Base-by-base conservation (phyloP, 345 rosid genomes). In the Linum tenue region DNA sequence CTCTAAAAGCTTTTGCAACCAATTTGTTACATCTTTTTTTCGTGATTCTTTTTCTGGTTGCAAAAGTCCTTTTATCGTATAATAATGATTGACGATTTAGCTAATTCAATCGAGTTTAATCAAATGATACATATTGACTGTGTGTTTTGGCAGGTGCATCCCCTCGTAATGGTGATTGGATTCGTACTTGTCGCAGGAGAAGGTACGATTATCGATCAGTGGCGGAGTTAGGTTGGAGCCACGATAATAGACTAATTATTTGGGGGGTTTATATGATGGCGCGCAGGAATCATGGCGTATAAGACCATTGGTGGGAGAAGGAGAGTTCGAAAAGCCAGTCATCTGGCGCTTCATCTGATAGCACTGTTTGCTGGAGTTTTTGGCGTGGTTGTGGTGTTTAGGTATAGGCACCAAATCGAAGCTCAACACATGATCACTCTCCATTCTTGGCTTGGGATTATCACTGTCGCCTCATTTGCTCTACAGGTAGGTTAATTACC, bases 141-240 rank as follows among this genome's bases (percentile, higher is more conserved):
- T 36, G 38, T 37, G 5, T 11, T 36, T 9, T 36, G 2, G 7
- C 85, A 83, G 83, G 62, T 79, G 62, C 90, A 85, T 73, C 70
- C 77, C 51, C 67, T 85, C 48, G 70, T 83, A 9, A 83, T 83
- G 90, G 69, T 77, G 6, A 68, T 85, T 57, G 90, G 85, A n/a
- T 77, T 85, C 35, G 71, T 83, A 56, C 73, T 85, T 64, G 11
- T 78, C 17, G 74, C 71, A 12, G 90, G 86, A 58, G 84, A 85
- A 79, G 86, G 90, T 82, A 51, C 14, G 53, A 9, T 48, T 10
- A 41, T 4, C 44, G 44, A 41, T 41, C 0, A 41, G 9, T 41
- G 5, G 1, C 9, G 44, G 1, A 41, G 9, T 1, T 4, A 41
- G 1, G 6, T 41, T 4, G 44, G 9, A 8, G 5, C 5, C 44